Evolutionary conservation across 1,139 yeast genomes (phyloP).

Genomic region (Ogataea hybrid): DNA sequence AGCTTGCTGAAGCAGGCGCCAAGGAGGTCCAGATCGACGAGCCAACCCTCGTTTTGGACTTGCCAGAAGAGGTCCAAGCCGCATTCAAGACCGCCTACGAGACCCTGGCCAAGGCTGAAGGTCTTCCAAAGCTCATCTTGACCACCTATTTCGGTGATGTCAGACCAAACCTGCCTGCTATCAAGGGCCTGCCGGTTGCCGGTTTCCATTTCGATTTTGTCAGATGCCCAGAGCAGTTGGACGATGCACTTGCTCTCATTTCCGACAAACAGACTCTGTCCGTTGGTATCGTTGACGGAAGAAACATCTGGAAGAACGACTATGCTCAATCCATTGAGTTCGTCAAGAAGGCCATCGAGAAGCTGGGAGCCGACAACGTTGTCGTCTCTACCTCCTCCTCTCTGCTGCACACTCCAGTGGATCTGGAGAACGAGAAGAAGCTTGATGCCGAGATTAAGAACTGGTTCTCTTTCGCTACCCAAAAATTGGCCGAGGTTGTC

Average conservation of each 20-base stretch:
- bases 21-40: slow-evolving; percentile 94
- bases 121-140: slow-evolving; percentile 74
- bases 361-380: slow-evolving; percentile 86
- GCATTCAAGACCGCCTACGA: slow-evolving; percentile 88
- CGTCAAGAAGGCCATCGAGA: slow-evolving; percentile 78
- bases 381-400: slow-evolving; percentile 95
- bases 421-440: slow-evolving; percentile 87
- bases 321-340: slow-evolving; percentile 79
- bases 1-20: slow-evolving; percentile 95
- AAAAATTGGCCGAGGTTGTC: slow-evolving; percentile 90
- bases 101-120: slow-evolving; percentile 56
- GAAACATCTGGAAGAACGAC: slow-evolving; percentile 99
- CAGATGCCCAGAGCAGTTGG: slow-evolving; percentile 96
- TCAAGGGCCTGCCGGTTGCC: slow-evolving; percentile 86
- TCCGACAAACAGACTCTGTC: slow-evolving; percentile 74
- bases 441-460: slow-evolving; percentile 88
- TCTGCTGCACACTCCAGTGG: slow-evolving; percentile 97
- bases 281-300: slow-evolving; percentile 97
- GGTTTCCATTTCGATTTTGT: slow-evolving; percentile 97
- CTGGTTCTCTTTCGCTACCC: slow-evolving; percentile 98
- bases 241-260: slow-evolving; percentile 69
- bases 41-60: slow-evolving; percentile 93
- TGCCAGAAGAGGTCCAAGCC: slow-evolving; percentile 77
- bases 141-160: slow-evolving; percentile 98
- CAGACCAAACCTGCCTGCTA: slow-evolving; percentile 90